phyloP scores from a whole-genome alignment of 2,329 filamentous ascomycete species.

The Emmonsiellopsis sp. region DNA sequence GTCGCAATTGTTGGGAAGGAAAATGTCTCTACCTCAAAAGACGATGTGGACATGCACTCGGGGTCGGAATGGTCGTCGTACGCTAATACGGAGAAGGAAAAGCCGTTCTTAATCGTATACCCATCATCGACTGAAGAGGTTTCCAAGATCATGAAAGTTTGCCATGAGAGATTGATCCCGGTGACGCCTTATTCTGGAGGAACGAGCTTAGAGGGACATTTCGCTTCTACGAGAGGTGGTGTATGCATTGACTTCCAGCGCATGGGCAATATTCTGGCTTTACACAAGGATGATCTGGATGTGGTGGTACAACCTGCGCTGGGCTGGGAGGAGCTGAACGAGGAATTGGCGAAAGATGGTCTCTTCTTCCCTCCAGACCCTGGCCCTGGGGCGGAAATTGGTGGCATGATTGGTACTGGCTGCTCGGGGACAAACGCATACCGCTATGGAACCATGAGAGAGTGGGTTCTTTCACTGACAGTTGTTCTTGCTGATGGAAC shows the following conservation, averaged over 20 bases:
- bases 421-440: constrained; percentile 76
- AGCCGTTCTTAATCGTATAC: constrained; percentile 58
- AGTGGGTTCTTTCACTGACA: constrained; percentile 82
- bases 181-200: constrained; percentile 83
- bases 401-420: constrained; percentile 53
- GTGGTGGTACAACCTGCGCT: constrained; percentile 72
- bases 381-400: constrained; percentile 85
- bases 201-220: constrained; percentile 84
- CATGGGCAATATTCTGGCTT: constrained; percentile 70
- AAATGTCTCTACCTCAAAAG: constrained; percentile 50
- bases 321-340: constrained; percentile 80
- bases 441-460: constrained; percentile 87
- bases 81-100: constrained; percentile 31
- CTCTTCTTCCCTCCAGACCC: constrained; percentile 91
- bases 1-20: constrained; percentile 53
- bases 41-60: constrained; percentile 48
- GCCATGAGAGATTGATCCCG: constrained; percentile 69
- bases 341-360: constrained; percentile 60
- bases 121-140: constrained; percentile 74
- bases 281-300: constrained; percentile 72
- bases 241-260: constrained; percentile 77
- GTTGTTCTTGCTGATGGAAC: constrained; percentile 87
- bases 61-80: constrained; percentile 57
- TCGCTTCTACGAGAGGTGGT: constrained; percentile 70
- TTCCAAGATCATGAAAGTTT: constrained; percentile 79